Evolutionary conservation across 164 flowering plant genomes (phyloP), one percentile per base, ranked within the genome.

Genomic region (Magnolia changhungtana): DNA sequence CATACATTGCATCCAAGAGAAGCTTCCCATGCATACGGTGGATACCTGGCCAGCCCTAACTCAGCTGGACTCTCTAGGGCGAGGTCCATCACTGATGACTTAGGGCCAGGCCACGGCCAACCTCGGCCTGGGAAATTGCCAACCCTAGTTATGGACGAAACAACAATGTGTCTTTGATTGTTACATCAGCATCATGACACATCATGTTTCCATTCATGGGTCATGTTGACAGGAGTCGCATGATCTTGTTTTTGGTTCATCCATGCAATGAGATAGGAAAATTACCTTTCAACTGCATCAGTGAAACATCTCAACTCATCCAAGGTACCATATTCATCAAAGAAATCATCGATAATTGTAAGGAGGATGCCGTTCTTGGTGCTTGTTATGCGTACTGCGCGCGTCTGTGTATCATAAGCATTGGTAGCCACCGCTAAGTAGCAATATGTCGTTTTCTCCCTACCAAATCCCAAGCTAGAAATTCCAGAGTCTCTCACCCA

Each of bases 201-300:
- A 37, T 37, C 45, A 37, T 37, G 45, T 37, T 3, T 37, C 7
- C 45, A 37, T 37, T 3, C 45, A 3, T 4, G 45, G 45, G 45
- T 37, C 0, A 37, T 37, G 45, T 37, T 37, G 45, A 37, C 45
- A 5, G 45, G 45, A 37, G 29, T 27, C 29, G 1, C 29, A 27
- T 0, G 45, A 37, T 5, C 45, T 37, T 37, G 45, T 37, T 5
- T 5, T 37, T 37, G 45, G 45, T 0, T 37, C 61, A 16, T 13
- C 61, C 61, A 10, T 16, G 13, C 18, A 55, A 55, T 55, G 13
- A 8, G 61, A 55, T 55, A 16, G 7, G 4, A 20, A n/a, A 21
- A 64, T 19, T 27, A 72, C 74, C 74, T 72, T 72, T 72, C 74
- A 51, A 72, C 50, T 58, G 74, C 74, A 52, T 72, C 74, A 52